Evolutionary conservation across 2,329 filamentous ascomycete genomes (phyloP), one percentile per base, ranked within the genome.

Genomic region (Phialocephala sp.): DNA sequence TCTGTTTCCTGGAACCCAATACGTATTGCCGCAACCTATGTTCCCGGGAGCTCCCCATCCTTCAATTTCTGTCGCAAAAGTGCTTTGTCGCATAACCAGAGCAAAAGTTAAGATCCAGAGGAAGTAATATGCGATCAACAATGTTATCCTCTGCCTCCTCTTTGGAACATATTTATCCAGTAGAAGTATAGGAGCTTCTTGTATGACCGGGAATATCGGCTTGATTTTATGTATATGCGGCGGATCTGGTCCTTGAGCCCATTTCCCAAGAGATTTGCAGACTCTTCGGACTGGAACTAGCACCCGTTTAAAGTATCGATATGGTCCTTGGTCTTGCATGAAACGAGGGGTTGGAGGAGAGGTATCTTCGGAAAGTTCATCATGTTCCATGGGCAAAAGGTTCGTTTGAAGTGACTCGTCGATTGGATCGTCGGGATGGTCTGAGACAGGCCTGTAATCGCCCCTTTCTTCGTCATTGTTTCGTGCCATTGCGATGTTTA

Each of bases 101-200:
- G 85, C 83, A 76, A 94, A 94, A 0, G 85, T 83, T 59, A 91
- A 75, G 18, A 92, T 77, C 92, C 91, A 95, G 59, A 85, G 77
- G 36, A 84, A 82, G 58, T 91, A 85, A 69, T 88, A 90, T 41
- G 82, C 78, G 52, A 87, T 77, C 59, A 91, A 79, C 6, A 91
- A 79, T 71, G 80, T 80, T n/a, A 85, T 75, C 47, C 88, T 86
- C 60, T 90, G 87, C 68, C 80, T 84, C 68, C 78, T 79, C 65
- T 84, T 84, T 0, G 89, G 88, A 2, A 91, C 79, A 70, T 86
- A 85, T 62, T 80, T 83, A 68, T 92, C 85, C 64, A 93, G 75
- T 50, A 92, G 77, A 54, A 79, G 78, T 66, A 91, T 80, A 1
- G 91, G 92, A 37, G 85, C 85, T 68, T 87, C 83, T 76, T 95